phyloP scores from a whole-genome alignment of 345 rosid genomes.

The Crucihimalaya himalaica region DNA sequence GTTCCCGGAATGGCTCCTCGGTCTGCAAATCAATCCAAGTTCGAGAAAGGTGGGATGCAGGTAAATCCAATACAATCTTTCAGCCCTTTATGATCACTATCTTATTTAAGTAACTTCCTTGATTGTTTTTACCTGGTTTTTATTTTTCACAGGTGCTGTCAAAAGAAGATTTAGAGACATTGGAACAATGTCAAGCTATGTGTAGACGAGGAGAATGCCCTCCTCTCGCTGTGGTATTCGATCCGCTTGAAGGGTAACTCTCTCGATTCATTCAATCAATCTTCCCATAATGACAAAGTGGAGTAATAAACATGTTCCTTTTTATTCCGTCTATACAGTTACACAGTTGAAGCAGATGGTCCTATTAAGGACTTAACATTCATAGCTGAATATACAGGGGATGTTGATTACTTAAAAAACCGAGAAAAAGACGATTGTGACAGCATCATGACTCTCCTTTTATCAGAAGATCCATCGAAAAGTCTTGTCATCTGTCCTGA shows the following conservation, averaged over 20 bases:
- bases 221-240: constrained; percentile 80
- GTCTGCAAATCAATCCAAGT: constrained; percentile 69
- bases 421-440: constrained; percentile 87
- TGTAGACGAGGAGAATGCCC: constrained; percentile 76
- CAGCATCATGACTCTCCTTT: constrained; percentile 89
- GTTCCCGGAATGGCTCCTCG: constrained; percentile 68
- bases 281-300: constrained; percentile 9
- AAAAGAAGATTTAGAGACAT: constrained; percentile 75
- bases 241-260: constrained; percentile 84
- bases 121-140: background rate
- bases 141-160: constrained; percentile 55
- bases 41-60: constrained; percentile 94
- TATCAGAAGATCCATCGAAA: constrained; percentile 60
- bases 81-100: background rate
- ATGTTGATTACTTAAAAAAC: constrained; percentile 78
- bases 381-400: constrained; percentile 85
- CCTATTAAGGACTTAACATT: constrained; percentile 85
- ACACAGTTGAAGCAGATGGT: constrained; percentile 83
- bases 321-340: constrained; percentile 51
- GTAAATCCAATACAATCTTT: constrained; percentile 36
- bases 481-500: constrained; percentile 89
- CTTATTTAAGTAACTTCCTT: background rate
- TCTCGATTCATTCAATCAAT: constrained; percentile 14
- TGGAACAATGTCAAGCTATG: constrained; percentile 75
- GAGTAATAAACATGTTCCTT: constrained; percentile 24